These are phyloP conservation scores for Poa pratensis DNA, from an alignment of 176 grass and related monocot genomes.

Conservation along the genomic window DNA sequence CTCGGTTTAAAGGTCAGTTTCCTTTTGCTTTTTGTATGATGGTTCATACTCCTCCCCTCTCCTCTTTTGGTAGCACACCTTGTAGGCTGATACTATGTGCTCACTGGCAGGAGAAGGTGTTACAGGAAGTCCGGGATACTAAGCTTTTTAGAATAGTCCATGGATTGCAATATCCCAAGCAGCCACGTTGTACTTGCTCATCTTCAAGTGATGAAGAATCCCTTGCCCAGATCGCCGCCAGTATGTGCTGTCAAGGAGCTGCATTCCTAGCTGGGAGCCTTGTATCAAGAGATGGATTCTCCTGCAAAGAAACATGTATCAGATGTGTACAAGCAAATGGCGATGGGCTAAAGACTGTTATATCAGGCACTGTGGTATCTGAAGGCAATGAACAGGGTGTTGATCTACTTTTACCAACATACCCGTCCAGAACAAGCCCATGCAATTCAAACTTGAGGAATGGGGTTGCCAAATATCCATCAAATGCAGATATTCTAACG, in stretches of 20 bases:
- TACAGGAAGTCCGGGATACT: constrained; percentile 71
- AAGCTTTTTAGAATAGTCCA: constrained; percentile 56
- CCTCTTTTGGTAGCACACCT: no score
- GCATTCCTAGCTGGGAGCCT: constrained; percentile 55
- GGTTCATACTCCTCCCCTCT: no score
- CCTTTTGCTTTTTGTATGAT: background rate
- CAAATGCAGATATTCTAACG: constrained; percentile 58
- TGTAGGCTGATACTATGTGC: background rate
- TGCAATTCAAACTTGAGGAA: constrained; percentile 39
- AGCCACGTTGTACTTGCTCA: constrained; percentile 34
- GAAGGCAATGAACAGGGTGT: constrained; percentile 54
- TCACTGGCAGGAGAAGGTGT: constrained; percentile 63
- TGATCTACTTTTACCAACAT: constrained; percentile 66
- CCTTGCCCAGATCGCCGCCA: constrained; percentile 50
- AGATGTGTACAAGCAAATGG: constrained; percentile 53
- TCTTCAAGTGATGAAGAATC: constrained; percentile 40
- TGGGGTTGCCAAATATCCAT: constrained; percentile 54
- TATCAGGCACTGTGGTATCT: constrained; percentile 52
- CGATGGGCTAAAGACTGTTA: constrained; percentile 42
- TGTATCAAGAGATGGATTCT: constrained; percentile 50
- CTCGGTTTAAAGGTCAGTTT: constrained; percentile 57
- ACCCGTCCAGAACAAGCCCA: background rate
- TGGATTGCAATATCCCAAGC: constrained; percentile 52
- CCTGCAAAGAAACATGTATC: constrained; percentile 68
- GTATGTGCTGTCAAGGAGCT: constrained; percentile 75